Evolutionary conservation across 2,329 filamentous ascomycete genomes (phyloP).

Genomic region (Amylocarpus encephaloides): DNA sequence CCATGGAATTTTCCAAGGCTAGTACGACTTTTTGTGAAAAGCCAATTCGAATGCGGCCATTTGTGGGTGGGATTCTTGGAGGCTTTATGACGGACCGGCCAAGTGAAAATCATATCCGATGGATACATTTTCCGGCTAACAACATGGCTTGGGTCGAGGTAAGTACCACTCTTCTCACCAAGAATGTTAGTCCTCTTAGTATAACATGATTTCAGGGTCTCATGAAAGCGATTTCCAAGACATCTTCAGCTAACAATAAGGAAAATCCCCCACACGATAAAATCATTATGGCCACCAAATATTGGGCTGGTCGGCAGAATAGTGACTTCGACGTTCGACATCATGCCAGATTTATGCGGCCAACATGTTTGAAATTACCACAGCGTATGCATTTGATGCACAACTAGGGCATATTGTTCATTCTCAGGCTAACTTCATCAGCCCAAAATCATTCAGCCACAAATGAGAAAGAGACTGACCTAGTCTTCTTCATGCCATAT

Average conservation of each 20-base stretch:
- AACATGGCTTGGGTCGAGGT: constrained; percentile 1
- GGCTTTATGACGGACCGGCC: neutral
- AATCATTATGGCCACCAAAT: neutral
- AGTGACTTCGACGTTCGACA: neutral
- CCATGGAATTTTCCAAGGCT: neutral
- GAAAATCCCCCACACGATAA: neutral
- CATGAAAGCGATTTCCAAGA: neutral
- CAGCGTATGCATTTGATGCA: no score
- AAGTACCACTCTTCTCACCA: neutral
- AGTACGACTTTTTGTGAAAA: neutral
- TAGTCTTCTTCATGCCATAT: constrained; percentile 1
- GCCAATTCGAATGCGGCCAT: neutral
- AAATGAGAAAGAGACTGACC: neutral
- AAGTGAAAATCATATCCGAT: neutral
- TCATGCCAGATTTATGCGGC: neutral
- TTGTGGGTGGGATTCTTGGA: neutral
- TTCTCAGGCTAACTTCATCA: no score
- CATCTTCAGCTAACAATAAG: neutral
- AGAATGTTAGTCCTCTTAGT: no score
- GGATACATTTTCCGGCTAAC: neutral
- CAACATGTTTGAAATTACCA: neutral
- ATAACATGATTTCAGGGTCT: neutral
- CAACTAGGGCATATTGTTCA: no score
- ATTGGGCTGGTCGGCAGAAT: neutral
- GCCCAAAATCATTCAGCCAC: no score